phyloP scores from a whole-genome alignment of 1,284 basidiomycete species.

The Pyrrhoderma lamaoense region DNA sequence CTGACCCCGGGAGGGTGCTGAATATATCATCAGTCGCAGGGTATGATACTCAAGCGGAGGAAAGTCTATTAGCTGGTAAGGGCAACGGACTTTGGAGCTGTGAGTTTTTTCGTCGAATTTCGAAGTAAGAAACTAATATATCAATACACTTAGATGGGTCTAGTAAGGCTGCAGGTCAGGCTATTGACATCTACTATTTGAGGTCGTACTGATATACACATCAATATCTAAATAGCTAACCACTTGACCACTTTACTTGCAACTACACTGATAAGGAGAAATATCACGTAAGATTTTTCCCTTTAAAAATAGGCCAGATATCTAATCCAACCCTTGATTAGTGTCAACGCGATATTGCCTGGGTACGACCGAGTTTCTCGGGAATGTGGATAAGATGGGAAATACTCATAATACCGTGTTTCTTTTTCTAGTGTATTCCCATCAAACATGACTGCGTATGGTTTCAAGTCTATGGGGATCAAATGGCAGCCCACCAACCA shows the following conservation, averaged over 20 bases:
- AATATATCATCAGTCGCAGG: conserved; percentile 77
- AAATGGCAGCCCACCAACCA: conserved; percentile 44
- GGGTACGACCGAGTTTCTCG: conserved; percentile 38
- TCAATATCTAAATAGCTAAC: conserved; percentile 42
- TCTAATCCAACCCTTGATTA: conserved; percentile 24
- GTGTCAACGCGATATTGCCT: conserved; percentile 82
- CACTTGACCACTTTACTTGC: conserved; percentile 76
- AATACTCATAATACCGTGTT: too few relatives aligned
- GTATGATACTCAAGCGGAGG: conserved; percentile 44
- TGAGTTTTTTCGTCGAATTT: conserved; percentile 33
- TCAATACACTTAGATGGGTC: conserved; percentile 50
- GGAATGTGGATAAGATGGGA: too few relatives aligned
- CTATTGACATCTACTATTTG: neutral
- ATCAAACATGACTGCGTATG: conserved; percentile 81
- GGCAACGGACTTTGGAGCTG: conserved; percentile 78
- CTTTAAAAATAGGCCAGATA: neutral
- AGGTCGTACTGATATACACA: neutral
- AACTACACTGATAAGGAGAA: conserved; percentile 51
- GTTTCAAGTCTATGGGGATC: conserved; percentile 50
- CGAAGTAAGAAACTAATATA: neutral
- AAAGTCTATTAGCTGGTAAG: conserved; percentile 41
- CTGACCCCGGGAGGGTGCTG: conserved; percentile 69
- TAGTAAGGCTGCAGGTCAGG: conserved; percentile 66
- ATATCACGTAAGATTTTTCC: conserved; percentile 53
- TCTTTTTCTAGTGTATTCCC: conserved; percentile 57